Percentiles rank a stretch among this genome's conserved stretches.
Conservation (phyloP, 495 filamentous ascomycete species). For the Penicillium alfredii region DNA sequence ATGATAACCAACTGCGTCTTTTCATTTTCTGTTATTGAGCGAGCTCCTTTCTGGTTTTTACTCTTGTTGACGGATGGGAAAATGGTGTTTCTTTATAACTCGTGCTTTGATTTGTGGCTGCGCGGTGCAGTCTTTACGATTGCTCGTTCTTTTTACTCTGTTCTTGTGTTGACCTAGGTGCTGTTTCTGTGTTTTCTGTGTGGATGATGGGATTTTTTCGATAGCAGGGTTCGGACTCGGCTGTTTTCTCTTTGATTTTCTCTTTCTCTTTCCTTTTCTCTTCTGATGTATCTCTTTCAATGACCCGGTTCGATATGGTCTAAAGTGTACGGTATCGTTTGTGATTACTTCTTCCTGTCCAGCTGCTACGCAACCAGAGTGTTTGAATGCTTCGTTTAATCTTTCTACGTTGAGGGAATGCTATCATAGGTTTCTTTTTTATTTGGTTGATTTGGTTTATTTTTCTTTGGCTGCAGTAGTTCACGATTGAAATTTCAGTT, state of each 20-base stretch:
- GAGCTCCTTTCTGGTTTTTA: conserved; percentile 23
- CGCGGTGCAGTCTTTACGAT: conserved; percentile 5
- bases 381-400: no score
- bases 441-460: no score
- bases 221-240: not conserved
- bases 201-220: conserved; percentile 2
- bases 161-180: no score
- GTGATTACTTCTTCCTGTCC: no score
- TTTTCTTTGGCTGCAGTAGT: no score
- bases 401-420: no score
- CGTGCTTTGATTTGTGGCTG: conserved; percentile 1
- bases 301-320: conserved; percentile 1
- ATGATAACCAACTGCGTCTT: conserved; percentile 13
- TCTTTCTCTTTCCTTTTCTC: no score
- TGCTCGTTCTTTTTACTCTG: conserved; percentile 2
- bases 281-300: conserved; percentile 13
- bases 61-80: conserved; percentile 25
- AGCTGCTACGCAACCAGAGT: no score
- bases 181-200: no score
- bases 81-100: conserved; percentile 19
- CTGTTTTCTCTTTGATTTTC: not conserved
- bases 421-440: no score
- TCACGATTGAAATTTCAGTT: no score
- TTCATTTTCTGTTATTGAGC: conserved; percentile 37
- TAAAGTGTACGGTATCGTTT: not conserved